A percentile compares a stretch with the other conserved stretches of the same genome.
Conservation (phyloP, 768 basidiomycete genomes). For the Filobasidium wieringae region DNA sequence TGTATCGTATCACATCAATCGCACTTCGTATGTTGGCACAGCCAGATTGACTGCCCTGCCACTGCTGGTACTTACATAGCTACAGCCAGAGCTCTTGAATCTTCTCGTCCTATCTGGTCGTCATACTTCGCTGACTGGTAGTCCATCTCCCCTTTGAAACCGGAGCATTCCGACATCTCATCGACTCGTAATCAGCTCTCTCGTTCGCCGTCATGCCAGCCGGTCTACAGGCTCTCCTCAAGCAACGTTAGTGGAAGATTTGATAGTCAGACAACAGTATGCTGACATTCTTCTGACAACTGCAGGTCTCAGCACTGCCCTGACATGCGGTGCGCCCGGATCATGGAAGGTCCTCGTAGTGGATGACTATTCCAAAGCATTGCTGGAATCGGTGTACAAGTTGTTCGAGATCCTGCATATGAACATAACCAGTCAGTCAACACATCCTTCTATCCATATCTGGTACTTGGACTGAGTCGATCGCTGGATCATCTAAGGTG, state of each 20-base stretch:
- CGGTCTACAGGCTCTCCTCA: conserved; percentile 7
- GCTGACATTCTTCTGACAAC: neutral
- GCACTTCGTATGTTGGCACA: too few relatives aligned
- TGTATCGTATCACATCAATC: too few relatives aligned
- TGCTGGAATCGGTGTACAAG: conserved; percentile 74
- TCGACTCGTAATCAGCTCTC: too few relatives aligned
- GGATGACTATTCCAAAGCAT: conserved; percentile 76
- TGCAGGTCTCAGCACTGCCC: conserved; percentile 31
- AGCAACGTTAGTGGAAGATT: conserved; percentile 1
- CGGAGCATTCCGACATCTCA: neutral
- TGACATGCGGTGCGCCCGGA: conserved; percentile 49
- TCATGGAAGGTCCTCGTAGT: conserved; percentile 97
- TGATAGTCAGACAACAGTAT: neutral
- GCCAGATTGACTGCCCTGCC: too few relatives aligned
- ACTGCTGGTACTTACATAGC: too few relatives aligned
- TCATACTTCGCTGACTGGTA: too few relatives aligned
- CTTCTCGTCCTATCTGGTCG: too few relatives aligned
- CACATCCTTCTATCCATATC: neutral
- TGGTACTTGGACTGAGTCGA: neutral
- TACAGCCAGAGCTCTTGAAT: too few relatives aligned
- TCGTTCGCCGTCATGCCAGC: neutral
- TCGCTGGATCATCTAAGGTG: conserved; percentile 47
- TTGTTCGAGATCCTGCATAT: conserved; percentile 89
- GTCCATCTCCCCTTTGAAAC: too few relatives aligned
- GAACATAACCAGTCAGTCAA: conserved; percentile 81